Conservation (phyloP, 306 rosid species). For the Vachellia pachyceras region DNA sequence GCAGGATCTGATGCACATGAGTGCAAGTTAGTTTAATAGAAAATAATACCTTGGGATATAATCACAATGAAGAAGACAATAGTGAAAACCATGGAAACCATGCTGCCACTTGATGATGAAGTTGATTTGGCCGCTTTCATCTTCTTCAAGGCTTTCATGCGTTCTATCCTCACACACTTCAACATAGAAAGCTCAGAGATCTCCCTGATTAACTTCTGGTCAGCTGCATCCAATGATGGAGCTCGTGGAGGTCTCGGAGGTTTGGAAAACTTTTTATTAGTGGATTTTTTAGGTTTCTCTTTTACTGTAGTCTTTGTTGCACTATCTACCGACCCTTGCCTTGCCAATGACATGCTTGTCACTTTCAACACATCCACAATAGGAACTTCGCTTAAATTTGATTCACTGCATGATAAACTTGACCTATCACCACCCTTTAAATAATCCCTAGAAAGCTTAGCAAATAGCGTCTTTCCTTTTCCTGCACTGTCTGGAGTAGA, state of each 20-base stretch:
- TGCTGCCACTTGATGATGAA: slow-evolving; percentile 53
- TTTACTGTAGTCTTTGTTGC: slow-evolving; percentile 45
- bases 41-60: slow-evolving; percentile 71
- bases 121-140: slow-evolving; percentile 63
- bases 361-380: slow-evolving; percentile 40
- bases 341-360: slow-evolving; percentile 40
- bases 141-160: slow-evolving; percentile 83
- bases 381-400: slow-evolving; percentile 42
- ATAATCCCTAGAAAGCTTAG: slow-evolving; percentile 52
- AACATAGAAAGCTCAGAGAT: slow-evolving; percentile 77
- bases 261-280: slow-evolving; percentile 67
- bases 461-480: slow-evolving; percentile 50
- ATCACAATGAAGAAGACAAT: slow-evolving; percentile 73
- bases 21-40: background rate
- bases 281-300: slow-evolving; percentile 69
- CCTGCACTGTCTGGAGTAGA: slow-evolving; percentile 38
- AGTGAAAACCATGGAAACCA: slow-evolving; percentile 79
- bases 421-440: slow-evolving; percentile 48
- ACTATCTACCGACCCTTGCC: slow-evolving; percentile 36
- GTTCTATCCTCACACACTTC: slow-evolving; percentile 84
- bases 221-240: slow-evolving; percentile 84
- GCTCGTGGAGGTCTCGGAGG: slow-evolving; percentile 95
- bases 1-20: background rate
- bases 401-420: slow-evolving; percentile 38
- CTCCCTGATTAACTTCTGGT: slow-evolving; percentile 77